Percentiles rank a stretch among this genome's conserved stretches.
Conservation (phyloP, 192 early-diverging fungal genomes). For the Hyaloraphidium curvatum region DNA sequence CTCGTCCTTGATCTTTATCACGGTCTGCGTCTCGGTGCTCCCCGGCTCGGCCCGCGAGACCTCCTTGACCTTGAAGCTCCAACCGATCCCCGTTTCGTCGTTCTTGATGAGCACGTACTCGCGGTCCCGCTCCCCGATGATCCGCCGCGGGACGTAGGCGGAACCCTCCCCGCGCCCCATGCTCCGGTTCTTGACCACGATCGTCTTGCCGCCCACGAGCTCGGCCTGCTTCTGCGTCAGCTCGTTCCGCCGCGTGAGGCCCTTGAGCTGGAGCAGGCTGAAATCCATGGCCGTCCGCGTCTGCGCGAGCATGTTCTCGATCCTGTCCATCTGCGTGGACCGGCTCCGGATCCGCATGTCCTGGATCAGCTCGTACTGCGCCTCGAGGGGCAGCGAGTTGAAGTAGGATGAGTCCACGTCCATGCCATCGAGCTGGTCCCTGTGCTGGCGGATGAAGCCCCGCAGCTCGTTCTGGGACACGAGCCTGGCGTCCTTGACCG, state of each 20-base stretch:
- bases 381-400: slow-evolving; percentile 47
- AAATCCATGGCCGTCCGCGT: slow-evolving; percentile 71
- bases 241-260: slow-evolving; percentile 61
- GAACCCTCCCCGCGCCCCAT: neutral
- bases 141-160: slow-evolving; percentile 23
- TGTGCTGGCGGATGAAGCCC: slow-evolving; percentile 18
- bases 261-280: slow-evolving; percentile 69
- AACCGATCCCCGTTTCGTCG: slow-evolving; percentile 44
- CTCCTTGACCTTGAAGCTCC: slow-evolving; percentile 23
- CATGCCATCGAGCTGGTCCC: slow-evolving; percentile 15
- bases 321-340: slow-evolving; percentile 47
- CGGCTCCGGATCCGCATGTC: slow-evolving; percentile 66
- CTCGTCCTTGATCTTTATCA: too few species aligned
- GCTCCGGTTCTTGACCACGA: neutral
- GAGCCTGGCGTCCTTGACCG: slow-evolving; percentile 24
- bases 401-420: slow-evolving; percentile 68
- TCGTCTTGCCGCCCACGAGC: slow-evolving; percentile 9
- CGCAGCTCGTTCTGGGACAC: slow-evolving; percentile 32
- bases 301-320: slow-evolving; percentile 46
- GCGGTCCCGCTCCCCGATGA: slow-evolving; percentile 61
- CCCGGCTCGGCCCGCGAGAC: too few species aligned
- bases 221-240: slow-evolving; percentile 51
- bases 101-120: slow-evolving; percentile 78
- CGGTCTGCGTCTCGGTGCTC: too few species aligned
- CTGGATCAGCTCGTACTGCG: slow-evolving; percentile 86